Conservation (phyloP, 192 early-diverging fungal species). For the Jimgerdemannia lactiflua region DNA sequence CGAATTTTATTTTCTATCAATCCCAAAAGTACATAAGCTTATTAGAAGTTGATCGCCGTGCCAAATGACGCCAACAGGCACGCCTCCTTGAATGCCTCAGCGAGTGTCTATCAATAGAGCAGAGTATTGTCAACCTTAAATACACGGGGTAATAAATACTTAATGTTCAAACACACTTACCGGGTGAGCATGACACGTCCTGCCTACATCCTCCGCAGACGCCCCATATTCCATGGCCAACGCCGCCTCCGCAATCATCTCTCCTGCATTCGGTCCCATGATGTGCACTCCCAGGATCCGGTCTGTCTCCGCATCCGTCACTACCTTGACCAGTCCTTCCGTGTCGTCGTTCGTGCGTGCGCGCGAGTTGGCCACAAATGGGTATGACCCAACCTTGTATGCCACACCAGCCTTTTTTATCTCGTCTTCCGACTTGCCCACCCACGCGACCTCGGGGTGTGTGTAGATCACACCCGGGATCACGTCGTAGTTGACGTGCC, state of each 20-base stretch:
- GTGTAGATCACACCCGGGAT: constrained; percentile 99
- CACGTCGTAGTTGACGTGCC: constrained; percentile 98
- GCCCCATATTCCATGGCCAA: constrained; percentile 98
- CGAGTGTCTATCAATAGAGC: constrained; percentile 62
- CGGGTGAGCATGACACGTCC: constrained; percentile 97
- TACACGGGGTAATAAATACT: constrained; percentile 5
- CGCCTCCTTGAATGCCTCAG: constrained; percentile 99
- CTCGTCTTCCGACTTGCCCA: constrained; percentile 94
- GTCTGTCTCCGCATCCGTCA: constrained; percentile 94
- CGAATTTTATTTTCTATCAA: too few relatives aligned
- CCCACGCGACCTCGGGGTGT: constrained; percentile 98
- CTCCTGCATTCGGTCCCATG: constrained; percentile 97
- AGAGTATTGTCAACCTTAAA: too few relatives aligned
- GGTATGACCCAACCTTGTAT: constrained; percentile 91
- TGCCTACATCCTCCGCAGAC: constrained; percentile 96
- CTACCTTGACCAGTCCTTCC: constrained; percentile 95
- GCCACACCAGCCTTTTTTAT: constrained; percentile 83
- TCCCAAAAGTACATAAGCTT: too few relatives aligned
- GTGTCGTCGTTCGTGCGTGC: constrained; percentile 96
- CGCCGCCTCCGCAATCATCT: constrained; percentile 98
- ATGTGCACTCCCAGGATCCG: constrained; percentile 97
- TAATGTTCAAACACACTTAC: constrained; percentile 38
- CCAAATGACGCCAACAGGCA: constrained; percentile 84
- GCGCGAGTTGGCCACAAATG: constrained; percentile 95
- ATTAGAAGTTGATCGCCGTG: constrained; percentile 79